Evolutionary conservation across 2,329 filamentous ascomycete species (phyloP), one percentile per base, ranked within the genome.

Genomic region (Onygenales sp.): DNA sequence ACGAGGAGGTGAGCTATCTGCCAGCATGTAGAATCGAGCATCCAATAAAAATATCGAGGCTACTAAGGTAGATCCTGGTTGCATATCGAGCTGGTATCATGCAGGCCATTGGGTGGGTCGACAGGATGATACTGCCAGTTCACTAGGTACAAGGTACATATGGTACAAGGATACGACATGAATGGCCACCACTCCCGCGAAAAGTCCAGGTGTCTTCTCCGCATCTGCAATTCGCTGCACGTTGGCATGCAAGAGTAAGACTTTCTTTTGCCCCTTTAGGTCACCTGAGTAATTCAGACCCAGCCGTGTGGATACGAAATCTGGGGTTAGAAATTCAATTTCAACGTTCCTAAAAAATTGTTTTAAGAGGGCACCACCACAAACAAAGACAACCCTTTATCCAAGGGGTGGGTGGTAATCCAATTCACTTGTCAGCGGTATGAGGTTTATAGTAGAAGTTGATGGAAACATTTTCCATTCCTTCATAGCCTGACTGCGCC

Each of bases 271-370:
- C 27, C 51, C 35, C 21, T 45, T 63, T 59, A 55, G 60, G 65
- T 71, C 70, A 72, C 69, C 68, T 66, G 69, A 72, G 53, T 61
- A 59, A 59, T 55, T 63, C 54, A 58, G 62, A 63, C 66, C 69
- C 69, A 63, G 59, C 60, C 59, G 60, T 56, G 59, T 68, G 70
- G 67, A 64, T 59, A 54, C 62, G 60, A 61, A 27, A 68, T 63
- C 64, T 64, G 65, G 64, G 68, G 65, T 63, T 54, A 45, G 54
- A 57, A 70, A 69, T 69, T 59, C 66, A 70, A 70, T 66, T 68
- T 63, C 60, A 69, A 71, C 68, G 65, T 72, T 67, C 58, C 21
- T 3, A 27, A 59, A 57, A 53, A 41, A 60, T n/a, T n/a, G 14
- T 13, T 38, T 41, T 43, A 17, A 11, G 33, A 32, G 21, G 21